Evolutionary conservation across 371 early-diverging fungal species (phyloP).

Genomic region (Haplosporangium sp.): DNA sequence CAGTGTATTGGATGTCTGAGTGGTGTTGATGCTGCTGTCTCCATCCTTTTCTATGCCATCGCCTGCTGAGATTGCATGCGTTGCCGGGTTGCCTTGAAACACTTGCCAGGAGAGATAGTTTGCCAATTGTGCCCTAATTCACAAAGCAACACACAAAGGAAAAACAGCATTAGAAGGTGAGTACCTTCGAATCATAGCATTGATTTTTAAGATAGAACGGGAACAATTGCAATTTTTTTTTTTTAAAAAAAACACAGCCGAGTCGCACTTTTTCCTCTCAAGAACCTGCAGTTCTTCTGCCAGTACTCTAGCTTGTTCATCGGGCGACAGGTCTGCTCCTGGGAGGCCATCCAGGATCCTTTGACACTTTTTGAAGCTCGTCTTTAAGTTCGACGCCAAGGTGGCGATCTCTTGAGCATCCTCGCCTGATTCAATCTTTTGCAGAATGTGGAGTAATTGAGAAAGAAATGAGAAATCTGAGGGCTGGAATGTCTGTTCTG

Average conservation of each 20-base stretch:
- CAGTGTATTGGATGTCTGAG: not conserved
- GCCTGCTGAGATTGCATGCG: too few species aligned
- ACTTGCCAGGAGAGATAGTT: constrained; percentile 15
- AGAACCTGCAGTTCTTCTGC: constrained; percentile 37
- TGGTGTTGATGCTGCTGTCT: not conserved
- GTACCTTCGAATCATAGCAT: not conserved
- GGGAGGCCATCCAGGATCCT: constrained; percentile 54
- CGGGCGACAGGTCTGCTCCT: constrained; percentile 53
- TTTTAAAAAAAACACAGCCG: not conserved
- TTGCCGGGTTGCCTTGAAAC: not conserved
- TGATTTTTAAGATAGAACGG: not conserved
- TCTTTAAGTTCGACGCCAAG: constrained; percentile 39
- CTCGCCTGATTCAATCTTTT: constrained; percentile 46
- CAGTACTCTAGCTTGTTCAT: constrained; percentile 42
- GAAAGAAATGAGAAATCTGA: constrained; percentile 54
- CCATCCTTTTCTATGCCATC: not conserved
- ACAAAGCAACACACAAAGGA: not conserved
- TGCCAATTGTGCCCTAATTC: constrained; percentile 11
- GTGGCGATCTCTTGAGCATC: constrained; percentile 51
- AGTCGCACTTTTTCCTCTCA: constrained; percentile 41
- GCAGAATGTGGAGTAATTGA: constrained; percentile 41
- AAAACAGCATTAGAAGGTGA: too few species aligned
- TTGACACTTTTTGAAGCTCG: constrained; percentile 53
- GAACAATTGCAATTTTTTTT: not conserved
- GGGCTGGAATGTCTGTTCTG: constrained; percentile 46